Conservation (phyloP, 108 stramenopile species). For the Parietichytrium sp. region DNA sequence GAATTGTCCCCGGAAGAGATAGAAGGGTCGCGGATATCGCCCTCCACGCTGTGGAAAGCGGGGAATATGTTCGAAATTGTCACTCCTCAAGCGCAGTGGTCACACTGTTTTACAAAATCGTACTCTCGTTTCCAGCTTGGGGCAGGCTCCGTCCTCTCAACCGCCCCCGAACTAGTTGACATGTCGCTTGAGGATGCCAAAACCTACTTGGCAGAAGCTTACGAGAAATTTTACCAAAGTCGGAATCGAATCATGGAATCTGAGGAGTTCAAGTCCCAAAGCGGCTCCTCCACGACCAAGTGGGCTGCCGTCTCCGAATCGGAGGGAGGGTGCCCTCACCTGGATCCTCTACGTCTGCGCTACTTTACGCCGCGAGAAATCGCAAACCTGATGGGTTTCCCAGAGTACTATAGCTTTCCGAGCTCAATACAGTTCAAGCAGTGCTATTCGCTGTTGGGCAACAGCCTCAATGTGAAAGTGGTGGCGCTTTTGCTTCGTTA, state of each 20-base stretch:
- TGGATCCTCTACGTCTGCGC: not conserved
- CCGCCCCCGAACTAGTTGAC: not conserved
- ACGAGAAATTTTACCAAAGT: not conserved
- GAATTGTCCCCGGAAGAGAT: too few species aligned
- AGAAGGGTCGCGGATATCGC: too few species aligned
- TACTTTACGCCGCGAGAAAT: constrained; percentile 43
- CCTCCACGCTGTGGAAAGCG: not conserved
- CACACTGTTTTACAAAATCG: constrained; percentile 77
- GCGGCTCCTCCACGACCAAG: not conserved
- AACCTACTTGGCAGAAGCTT: too few species aligned
- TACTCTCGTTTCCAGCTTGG: constrained; percentile 77
- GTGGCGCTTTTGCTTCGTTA: constrained; percentile 17
- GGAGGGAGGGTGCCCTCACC: not conserved
- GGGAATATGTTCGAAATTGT: constrained; percentile 76
- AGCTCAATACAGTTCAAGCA: not conserved
- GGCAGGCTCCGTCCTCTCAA: constrained; percentile 78
- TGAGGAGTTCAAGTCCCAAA: too few species aligned
- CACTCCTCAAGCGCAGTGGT: constrained; percentile 53
- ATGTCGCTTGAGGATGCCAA: too few species aligned
- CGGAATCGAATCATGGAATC: not conserved
- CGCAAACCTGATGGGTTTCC: constrained; percentile 32
- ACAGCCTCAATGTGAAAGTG: constrained; percentile 34
- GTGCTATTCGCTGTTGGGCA: constrained; percentile 39
- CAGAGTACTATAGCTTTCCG: constrained; percentile 33
- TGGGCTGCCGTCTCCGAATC: not conserved